phyloP scores from a whole-genome alignment of 164 flowering plant genomes.

The Dillenia turbinata region DNA sequence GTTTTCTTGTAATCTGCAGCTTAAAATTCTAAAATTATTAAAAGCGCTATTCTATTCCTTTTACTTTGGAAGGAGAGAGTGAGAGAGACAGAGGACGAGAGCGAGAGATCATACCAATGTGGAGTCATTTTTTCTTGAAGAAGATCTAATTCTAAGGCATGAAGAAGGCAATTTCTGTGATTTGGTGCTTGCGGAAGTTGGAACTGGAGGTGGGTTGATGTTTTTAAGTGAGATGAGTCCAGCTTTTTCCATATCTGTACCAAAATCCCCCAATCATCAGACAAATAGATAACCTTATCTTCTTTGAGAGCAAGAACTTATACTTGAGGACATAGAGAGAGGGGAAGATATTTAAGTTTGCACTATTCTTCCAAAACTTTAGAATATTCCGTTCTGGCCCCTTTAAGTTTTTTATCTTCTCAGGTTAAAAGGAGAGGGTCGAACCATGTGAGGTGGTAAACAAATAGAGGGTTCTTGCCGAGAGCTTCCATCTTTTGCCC shows the following conservation, averaged over 20 bases:
- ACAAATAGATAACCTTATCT: too few species aligned
- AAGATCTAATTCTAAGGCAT: conserved; percentile 14
- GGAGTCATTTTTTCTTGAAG: conserved; percentile 18
- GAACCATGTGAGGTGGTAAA: too few species aligned
- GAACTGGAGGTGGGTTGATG: conserved; percentile 12
- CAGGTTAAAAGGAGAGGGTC: too few species aligned
- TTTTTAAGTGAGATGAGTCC: conserved; percentile 9
- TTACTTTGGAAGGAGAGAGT: not conserved
- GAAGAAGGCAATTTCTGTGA: conserved; percentile 1
- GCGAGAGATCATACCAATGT: conserved; percentile 1
- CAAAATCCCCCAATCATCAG: not conserved
- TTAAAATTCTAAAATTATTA: not conserved
- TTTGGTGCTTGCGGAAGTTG: conserved; percentile 2
- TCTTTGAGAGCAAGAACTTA: too few species aligned
- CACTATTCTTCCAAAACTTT: too few species aligned
- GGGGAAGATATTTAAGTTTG: too few species aligned
- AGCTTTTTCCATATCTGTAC: conserved; percentile 18
- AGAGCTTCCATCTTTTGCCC: too few species aligned
- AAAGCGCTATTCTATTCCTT: not conserved
- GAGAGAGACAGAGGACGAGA: not conserved
- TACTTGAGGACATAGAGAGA: too few species aligned
- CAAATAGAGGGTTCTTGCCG: too few species aligned
- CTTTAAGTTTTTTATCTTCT: too few species aligned
- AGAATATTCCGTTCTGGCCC: too few species aligned
- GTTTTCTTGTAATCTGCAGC: conserved; percentile 20